Base-by-base conservation (phyloP, 306 rosid species). In the Vigna angularis region DNA sequence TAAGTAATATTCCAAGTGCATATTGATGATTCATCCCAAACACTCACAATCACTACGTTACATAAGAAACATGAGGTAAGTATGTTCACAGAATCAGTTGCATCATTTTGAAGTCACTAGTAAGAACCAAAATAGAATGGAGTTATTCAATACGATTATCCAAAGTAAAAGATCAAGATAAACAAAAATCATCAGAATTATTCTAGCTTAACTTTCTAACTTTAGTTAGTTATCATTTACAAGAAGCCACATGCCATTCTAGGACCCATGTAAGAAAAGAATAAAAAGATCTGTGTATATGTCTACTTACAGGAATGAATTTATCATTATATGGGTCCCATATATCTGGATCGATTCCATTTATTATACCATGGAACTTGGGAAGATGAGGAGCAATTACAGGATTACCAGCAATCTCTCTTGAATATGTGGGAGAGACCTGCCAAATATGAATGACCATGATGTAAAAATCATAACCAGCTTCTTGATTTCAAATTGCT, bases 311-410 rank as follows among this genome's bases (percentile, higher is more conserved):
- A 61, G 99, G 97, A 80, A 91, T 77, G 82, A 89, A 93, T 50
- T 79, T 83, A 74, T 96, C 96, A 78, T 86, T 90, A 82, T 85
- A 87, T 0, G 99, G 99, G 66, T 96, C 99, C 99, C 99, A 96
- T 71, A 96, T 88, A 80, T 93, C 94, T 55, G 90, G 98, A 85
- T 96, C 99, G 64, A 96, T 93, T 86, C 99, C 99, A 70, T 96
- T 96, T 79, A 96, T 73, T 79, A 96, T 91, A 56, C 99, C 99
- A 89, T 91, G 96, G 84, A 96, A 96, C 91, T 93, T 96, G 83
- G 84, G 82, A 70, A 87, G 91, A 84, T 93, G 68, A 57, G 98
- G 93, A 85, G 94, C 90, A 80, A 96, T 18, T 62, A 38, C 79
- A 58, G 88, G 82, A 79, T 93, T 84, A 74, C 97, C 87, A 30